These are phyloP conservation scores for Dioscorea zingiberensis DNA, from an alignment of 106 monocot genomes.

Conservation along the genomic window DNA sequence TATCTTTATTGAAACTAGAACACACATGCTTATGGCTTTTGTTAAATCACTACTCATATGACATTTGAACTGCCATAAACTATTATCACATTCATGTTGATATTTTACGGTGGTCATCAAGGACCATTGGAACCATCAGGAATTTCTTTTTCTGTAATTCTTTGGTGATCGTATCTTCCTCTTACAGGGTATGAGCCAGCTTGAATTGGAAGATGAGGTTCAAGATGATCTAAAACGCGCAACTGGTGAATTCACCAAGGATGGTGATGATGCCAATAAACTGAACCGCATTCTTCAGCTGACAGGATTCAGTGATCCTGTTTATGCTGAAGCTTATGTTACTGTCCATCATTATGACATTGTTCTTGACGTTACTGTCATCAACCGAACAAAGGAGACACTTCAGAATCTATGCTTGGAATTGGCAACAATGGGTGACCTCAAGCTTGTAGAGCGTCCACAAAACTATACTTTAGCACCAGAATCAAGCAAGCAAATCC, in stretches of 20 bases:
- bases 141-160: not conserved
- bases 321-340: conserved; percentile 92
- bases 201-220: conserved; percentile 91
- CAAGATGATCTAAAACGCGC: conserved; percentile 93
- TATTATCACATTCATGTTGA: no score
- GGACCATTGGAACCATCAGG: not conserved
- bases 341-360: conserved; percentile 95
- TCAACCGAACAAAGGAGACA: conserved; percentile 83
- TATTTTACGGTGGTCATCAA: no score
- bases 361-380: conserved; percentile 90
- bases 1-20: no score
- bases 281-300: conserved; percentile 86
- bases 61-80: no score
- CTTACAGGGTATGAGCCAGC: conserved; percentile 83
- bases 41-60: no score
- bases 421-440: conserved; percentile 90
- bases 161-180: not conserved
- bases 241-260: conserved; percentile 86
- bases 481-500: conserved; percentile 78
- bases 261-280: conserved; percentile 75
- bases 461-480: conserved; percentile 90
- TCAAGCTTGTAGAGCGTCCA: conserved; percentile 89
- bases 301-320: conserved; percentile 89
- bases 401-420: conserved; percentile 91
- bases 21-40: no score